Evolutionary conservation across 257 asterid species (phyloP).

Genomic region (Paraleonurus japonicus): DNA sequence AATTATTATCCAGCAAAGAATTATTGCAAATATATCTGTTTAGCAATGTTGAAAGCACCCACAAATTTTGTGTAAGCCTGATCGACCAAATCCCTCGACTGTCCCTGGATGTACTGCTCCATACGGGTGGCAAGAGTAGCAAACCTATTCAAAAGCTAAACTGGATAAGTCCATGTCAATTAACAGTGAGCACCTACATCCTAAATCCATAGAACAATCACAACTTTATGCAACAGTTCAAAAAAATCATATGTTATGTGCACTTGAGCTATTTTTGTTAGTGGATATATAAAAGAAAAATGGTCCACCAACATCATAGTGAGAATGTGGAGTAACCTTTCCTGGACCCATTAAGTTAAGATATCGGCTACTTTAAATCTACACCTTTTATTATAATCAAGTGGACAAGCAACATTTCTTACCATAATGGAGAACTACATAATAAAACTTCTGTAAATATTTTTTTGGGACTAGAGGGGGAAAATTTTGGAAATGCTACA

Average conservation of each 20-base stretch:
- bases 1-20: conserved; percentile 4
- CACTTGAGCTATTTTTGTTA: background rate
- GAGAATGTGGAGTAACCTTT: background rate
- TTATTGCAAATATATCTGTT: background rate
- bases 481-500: background rate
- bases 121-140: conserved; percentile 94
- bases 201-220: background rate
- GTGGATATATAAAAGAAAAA: background rate
- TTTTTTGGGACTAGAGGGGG: background rate
- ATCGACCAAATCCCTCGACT: conserved; percentile 96
- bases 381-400: background rate
- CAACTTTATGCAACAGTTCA: background rate
- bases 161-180: conserved; percentile 16
- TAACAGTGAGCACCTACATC: background rate
- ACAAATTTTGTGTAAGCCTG: conserved; percentile 93
- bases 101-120: conserved; percentile 99
- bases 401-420: background rate
- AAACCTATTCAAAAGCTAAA: conserved; percentile 52
- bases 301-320: background rate
- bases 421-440: background rate
- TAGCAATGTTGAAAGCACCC: conserved; percentile 31
- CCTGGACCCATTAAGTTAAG: background rate
- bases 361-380: background rate
- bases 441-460: background rate
- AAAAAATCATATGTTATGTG: background rate